A percentile compares a stretch with the other conserved stretches of the same genome.
These are phyloP conservation scores for Colletotrichum paranaense DNA, from an alignment of 2,329 filamentous ascomycete genomes.

Conservation along the genomic window DNA sequence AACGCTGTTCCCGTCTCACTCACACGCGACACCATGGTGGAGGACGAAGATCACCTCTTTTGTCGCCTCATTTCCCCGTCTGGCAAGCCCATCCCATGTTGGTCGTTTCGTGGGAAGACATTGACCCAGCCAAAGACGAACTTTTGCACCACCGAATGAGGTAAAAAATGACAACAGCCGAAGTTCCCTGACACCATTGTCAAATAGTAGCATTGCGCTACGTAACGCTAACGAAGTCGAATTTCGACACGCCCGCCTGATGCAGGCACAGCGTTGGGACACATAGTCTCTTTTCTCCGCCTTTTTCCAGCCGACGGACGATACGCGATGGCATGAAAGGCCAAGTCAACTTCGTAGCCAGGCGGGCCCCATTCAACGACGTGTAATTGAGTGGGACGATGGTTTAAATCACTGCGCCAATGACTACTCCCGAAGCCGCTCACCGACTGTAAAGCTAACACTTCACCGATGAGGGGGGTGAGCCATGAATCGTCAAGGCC, in stretches of 20 bases:
- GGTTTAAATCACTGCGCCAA: conserved; percentile 9
- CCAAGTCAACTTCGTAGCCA: background rate
- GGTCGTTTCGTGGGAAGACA: background rate
- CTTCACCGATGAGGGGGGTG: conserved; percentile 8
- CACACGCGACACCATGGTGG: background rate
- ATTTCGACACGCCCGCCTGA: background rate
- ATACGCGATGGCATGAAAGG: background rate
- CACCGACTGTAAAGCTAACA: conserved; percentile 6
- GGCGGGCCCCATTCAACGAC: background rate
- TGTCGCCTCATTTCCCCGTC: conserved; percentile 12
- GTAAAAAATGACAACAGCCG: background rate
- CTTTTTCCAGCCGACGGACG: conserved; percentile 12
- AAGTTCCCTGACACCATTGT: background rate
- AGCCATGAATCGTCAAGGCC: conserved; percentile 11
- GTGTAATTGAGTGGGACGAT: background rate
- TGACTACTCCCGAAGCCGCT: background rate
- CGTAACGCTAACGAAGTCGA: conserved; percentile 5
- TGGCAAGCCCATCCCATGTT: conserved; percentile 20
- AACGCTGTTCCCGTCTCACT: conserved; percentile 19
- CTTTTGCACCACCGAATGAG: background rate
- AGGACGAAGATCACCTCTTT: background rate
- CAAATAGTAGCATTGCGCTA: conserved; percentile 20
- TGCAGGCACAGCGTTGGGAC: background rate
- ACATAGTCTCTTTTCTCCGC: background rate
- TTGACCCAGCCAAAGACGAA: background rate